Conservation (phyloP, 768 basidiomycete genomes). For the Mycena rebaudengoi region DNA sequence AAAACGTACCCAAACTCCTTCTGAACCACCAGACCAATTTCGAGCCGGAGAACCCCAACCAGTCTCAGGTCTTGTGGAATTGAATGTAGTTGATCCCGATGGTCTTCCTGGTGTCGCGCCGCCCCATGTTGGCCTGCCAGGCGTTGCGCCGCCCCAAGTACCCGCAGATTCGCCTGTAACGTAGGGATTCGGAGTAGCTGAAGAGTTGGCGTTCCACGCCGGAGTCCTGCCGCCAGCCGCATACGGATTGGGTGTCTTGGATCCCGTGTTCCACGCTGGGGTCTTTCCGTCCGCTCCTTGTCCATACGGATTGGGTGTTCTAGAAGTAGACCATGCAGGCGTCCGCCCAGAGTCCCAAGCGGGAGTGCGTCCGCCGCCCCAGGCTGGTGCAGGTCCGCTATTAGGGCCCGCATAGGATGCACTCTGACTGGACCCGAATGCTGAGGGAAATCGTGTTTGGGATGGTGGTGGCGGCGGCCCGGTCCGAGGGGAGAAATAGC, state of each 20-base stretch:
- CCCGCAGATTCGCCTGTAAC: slow-evolving; percentile 12
- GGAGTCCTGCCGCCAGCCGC: slow-evolving; percentile 54
- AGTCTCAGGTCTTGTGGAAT: slow-evolving; percentile 10
- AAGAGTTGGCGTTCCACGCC: slow-evolving; percentile 41
- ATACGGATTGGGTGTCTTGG: slow-evolving; percentile 80
- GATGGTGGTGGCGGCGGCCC: too few relatives aligned
- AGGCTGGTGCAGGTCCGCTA: slow-evolving; percentile 37
- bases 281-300: slow-evolving; percentile 64
- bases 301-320: slow-evolving; percentile 48
- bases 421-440: slow-evolving; percentile 33
- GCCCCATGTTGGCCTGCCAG: slow-evolving; percentile 40
- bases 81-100: slow-evolving; percentile 9
- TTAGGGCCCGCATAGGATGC: slow-evolving; percentile 10
- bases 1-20: slow-evolving; percentile 39
- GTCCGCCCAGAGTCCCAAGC: slow-evolving; percentile 40
- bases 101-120: slow-evolving; percentile 20
- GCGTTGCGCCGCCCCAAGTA: slow-evolving; percentile 39
- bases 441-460: slow-evolving; percentile 18
- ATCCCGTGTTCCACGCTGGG: slow-evolving; percentile 70
- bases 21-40: slow-evolving; percentile 20
- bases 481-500: too few relatives aligned
- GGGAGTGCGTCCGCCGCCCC: slow-evolving; percentile 35
- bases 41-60: slow-evolving; percentile 24
- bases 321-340: slow-evolving; percentile 29
- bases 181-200: slow-evolving; percentile 31